Evolutionary conservation across 2,329 filamentous ascomycete species (phyloP).

Genomic region (Nemania bipapillata): DNA sequence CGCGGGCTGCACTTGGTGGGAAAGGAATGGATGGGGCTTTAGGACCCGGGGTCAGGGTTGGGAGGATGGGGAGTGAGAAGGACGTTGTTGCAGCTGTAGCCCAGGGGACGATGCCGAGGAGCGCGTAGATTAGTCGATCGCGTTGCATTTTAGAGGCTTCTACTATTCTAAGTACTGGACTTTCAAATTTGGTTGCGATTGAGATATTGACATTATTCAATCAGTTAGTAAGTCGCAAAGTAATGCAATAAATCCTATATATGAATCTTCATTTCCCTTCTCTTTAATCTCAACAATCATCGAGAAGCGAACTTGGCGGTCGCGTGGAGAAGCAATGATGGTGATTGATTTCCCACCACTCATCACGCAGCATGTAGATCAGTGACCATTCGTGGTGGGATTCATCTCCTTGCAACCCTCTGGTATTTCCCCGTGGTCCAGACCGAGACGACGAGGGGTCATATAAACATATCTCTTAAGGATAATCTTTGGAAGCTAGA

Average conservation of each 20-base stretch:
- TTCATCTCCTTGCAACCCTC: background rate
- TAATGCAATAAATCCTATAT: background rate
- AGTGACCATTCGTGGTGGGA: background rate
- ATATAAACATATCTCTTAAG: background rate
- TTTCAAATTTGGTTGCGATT: too few relatives aligned
- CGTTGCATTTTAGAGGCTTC: conserved; percentile 2
- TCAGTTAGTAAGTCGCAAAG: background rate
- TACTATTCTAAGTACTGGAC: too few relatives aligned
- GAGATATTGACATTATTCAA: background rate
- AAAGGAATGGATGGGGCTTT: conserved; percentile 24
- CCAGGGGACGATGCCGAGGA: background rate
- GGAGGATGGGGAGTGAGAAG: conserved; percentile 23
- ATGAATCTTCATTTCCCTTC: background rate
- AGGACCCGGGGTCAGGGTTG: conserved; percentile 6
- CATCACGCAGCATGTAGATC: background rate
- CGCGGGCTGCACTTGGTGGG: conserved; percentile 19
- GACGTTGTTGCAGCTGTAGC: background rate
- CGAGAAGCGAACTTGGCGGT: conserved; percentile 17
- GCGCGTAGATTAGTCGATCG: background rate
- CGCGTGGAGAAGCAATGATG: conserved; percentile 21
- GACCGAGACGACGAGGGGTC: background rate
- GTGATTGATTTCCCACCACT: conserved; percentile 36
- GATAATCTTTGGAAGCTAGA: too few relatives aligned
- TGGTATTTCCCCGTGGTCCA: background rate
- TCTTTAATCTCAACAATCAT: background rate